Conservation (phyloP, 2,329 filamentous ascomycete species). For the Sporothrix variecibatus region DNA sequence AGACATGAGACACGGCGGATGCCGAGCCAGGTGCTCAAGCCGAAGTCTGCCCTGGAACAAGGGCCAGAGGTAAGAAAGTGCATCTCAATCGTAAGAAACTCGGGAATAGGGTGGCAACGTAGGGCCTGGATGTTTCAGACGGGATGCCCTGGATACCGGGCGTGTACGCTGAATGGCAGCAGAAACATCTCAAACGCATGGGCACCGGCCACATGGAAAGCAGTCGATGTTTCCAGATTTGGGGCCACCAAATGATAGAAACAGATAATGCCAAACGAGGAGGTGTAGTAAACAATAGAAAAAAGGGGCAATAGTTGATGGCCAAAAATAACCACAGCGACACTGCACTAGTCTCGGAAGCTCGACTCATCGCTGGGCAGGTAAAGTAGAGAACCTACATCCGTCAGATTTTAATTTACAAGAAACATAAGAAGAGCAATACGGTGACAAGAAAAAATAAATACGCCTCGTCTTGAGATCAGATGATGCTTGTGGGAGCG, state of each 20-base stretch:
- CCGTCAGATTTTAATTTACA: neutral
- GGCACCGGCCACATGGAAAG: neutral
- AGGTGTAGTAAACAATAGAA: too few relatives aligned
- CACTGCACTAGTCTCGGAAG: neutral
- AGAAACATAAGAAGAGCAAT: neutral
- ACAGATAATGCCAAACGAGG: too few relatives aligned
- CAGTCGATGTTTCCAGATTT: neutral
- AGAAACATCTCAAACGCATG: neutral
- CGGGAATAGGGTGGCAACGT: neutral
- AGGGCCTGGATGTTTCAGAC: neutral
- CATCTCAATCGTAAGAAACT: neutral
- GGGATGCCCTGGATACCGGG: neutral
- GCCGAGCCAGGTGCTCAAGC: neutral
- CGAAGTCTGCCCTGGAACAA: neutral
- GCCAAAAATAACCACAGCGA: neutral
- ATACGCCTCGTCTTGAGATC: constrained; percentile 10
- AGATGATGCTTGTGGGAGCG: constrained; percentile 10
- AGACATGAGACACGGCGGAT: neutral
- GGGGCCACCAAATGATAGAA: neutral
- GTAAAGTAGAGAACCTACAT: neutral
- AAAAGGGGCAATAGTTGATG: neutral
- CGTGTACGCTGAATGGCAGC: neutral
- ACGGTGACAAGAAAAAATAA: neutral
- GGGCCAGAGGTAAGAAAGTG: neutral
- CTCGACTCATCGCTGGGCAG: neutral